Evolutionary conservation across 345 rosid species (phyloP).

Genomic region (Corymbia maculata): DNA sequence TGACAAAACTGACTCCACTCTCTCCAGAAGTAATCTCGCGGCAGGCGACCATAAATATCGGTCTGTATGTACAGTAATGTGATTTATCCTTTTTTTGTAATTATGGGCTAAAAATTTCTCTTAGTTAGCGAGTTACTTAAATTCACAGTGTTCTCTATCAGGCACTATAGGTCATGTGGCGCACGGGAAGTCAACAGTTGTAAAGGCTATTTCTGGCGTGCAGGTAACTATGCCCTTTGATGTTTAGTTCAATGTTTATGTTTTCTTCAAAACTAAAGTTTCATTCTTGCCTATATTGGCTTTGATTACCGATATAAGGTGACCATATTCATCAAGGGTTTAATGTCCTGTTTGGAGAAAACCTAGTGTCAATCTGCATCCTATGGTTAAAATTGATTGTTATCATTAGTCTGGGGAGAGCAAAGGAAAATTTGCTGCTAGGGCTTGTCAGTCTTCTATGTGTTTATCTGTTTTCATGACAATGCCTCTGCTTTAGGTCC

Average conservation of each 20-base stretch:
- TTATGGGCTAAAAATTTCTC: background rate
- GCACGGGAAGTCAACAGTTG: slow-evolving; percentile 94
- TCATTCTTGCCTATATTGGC: background rate
- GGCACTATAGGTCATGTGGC: slow-evolving; percentile 99
- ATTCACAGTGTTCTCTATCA: slow-evolving; percentile 4
- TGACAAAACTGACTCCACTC: slow-evolving; percentile 66
- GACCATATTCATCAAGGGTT: background rate
- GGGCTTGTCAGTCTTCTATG: background rate
- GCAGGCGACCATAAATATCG: slow-evolving; percentile 90
- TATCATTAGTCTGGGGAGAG: background rate
- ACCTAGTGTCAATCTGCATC: background rate
- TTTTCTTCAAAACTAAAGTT: background rate
- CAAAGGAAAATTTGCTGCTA: background rate
- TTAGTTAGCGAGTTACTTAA: background rate
- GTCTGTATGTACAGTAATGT: slow-evolving; percentile 11
- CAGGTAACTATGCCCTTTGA: slow-evolving; percentile 37
- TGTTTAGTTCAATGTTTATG: background rate
- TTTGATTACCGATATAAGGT: background rate
- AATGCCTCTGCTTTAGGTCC: background rate
- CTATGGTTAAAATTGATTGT: background rate
- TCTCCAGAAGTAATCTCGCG: slow-evolving; percentile 99
- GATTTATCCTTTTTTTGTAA: background rate
- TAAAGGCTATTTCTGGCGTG: slow-evolving; percentile 93
- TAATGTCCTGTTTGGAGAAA: background rate
- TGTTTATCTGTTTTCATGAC: background rate